phyloP scores from a whole-genome alignment of 2,329 filamentous ascomycete genomes.

The Colletotrichum neosansevieriae region DNA sequence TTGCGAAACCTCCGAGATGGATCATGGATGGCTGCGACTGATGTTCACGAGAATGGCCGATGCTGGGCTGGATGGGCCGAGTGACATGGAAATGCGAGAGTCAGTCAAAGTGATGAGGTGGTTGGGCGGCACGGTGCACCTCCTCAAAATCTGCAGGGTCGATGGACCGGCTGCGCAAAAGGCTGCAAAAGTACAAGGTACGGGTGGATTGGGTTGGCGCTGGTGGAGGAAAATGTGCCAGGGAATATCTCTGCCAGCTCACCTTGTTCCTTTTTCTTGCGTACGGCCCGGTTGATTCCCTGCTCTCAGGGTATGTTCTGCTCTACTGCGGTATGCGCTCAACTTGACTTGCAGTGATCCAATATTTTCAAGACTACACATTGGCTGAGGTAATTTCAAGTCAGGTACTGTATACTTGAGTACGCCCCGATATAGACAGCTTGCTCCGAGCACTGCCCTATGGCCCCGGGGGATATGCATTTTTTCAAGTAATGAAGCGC shows the following conservation, averaged over 20 bases:
- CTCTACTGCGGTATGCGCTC: no score
- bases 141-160: conserved; percentile 4
- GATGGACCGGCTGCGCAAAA: background rate
- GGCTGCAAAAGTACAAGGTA: no score
- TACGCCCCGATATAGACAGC: conserved; percentile 1
- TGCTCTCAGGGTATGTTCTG: no score
- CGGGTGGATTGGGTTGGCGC: no score
- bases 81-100: conserved; percentile 1
- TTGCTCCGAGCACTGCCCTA: background rate
- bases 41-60: conserved; percentile 25
- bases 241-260: no score
- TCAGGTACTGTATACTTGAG: background rate
- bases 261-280: no score
- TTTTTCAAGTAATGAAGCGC: conserved; percentile 5
- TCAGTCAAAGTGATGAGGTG: conserved; percentile 22
- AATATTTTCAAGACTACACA: no score
- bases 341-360: background rate
- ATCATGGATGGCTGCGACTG: conserved; percentile 26
- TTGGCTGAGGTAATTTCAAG: no score
- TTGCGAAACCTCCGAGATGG: conserved; percentile 35
- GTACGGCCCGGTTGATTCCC: no score
- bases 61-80: conserved; percentile 20
- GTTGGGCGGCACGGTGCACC: conserved; percentile 17
- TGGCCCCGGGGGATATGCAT: conserved; percentile 22
- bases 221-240: no score